These are phyloP conservation scores for Penicillium vulpinum DNA, from an alignment of 2,329 filamentous ascomycete species.

Conservation along the genomic window DNA sequence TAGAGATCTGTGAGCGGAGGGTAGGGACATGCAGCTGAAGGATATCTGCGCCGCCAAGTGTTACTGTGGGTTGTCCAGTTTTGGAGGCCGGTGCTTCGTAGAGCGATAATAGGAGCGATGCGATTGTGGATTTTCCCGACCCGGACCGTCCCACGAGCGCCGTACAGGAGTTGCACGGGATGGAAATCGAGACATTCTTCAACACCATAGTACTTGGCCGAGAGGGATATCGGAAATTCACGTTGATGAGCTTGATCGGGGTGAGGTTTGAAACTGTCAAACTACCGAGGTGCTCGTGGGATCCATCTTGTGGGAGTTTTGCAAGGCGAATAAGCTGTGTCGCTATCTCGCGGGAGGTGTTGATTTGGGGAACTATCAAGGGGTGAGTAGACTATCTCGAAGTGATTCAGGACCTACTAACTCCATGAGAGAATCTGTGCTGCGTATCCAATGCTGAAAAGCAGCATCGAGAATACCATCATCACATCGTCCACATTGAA, in stretches of 20 bases:
- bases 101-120: constrained; percentile 71
- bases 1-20: constrained; percentile 62
- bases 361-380: constrained; percentile 69
- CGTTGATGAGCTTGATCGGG: constrained; percentile 59
- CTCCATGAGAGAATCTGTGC: constrained; percentile 65
- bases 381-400: constrained; percentile 5
- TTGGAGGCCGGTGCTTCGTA: constrained; percentile 51
- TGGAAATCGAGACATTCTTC: constrained; percentile 62
- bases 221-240: constrained; percentile 72
- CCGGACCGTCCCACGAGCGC: constrained; percentile 83
- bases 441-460: constrained; percentile 78
- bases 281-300: constrained; percentile 60
- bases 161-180: constrained; percentile 64
- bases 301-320: constrained; percentile 55
- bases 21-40: constrained; percentile 58
- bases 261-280: constrained; percentile 43
- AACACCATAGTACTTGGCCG: constrained; percentile 58
- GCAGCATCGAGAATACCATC: constrained; percentile 74
- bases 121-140: constrained; percentile 86
- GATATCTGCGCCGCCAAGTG: constrained; percentile 55
- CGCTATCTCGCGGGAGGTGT: constrained; percentile 70
- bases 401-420: constrained; percentile 22
- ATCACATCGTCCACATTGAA: constrained; percentile 61
- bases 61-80: constrained; percentile 48
- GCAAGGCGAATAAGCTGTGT: constrained; percentile 70